Evolutionary conservation across 345 rosid genomes (phyloP), one percentile per base, ranked within the genome.

Genomic region (Balakata baccata): DNA sequence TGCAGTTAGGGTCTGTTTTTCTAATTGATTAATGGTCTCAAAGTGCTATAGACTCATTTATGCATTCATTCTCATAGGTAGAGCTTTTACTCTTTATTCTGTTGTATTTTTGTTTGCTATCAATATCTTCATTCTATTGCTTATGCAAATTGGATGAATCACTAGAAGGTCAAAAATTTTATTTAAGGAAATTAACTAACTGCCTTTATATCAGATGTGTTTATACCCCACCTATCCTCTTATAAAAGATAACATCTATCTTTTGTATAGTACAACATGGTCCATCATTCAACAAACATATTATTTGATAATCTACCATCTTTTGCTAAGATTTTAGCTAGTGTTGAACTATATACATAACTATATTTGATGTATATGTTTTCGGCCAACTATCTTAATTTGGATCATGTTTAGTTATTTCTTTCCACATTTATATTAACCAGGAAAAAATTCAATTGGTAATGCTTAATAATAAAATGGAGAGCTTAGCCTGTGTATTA

Each of bases 391-490:
- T n/a, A 70, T 69, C 70, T 52, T 54, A 29, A n/a, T n/a, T n/a
- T n/a, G 29, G 50, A 54, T 66, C 29, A 5, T 63, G 20, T 72
- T 67, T 53, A 50, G 20, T 82, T 75, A 68, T 29, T 74, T 5
- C 52, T 47, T 68, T 22, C 20, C n/a, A 11, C 54, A 45, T 20
- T 54, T 57, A 66, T 50, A 14, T 56, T 67, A 64, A 72, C 37
- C 45, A 43, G 53, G 18, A 47, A 71, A 64, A 54, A 59, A 52
- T 76, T 64, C 46, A 41, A 52, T 52, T 69, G 63, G 57, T 53
- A 25, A 58, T 57, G 50, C 46, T 61, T 17, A 16, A n/a, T 29
- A 70, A 74, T 74, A 69, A 65, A n/a, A 74, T 63, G 69, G 57
- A 51, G 69, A 56, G 74, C 67, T 63, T 69, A 41, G 70, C 71